Evolutionary conservation across 768 basidiomycete species (phyloP), one percentile per base, ranked within the genome.

Genomic region (Kwoniella newhampshirensis): DNA sequence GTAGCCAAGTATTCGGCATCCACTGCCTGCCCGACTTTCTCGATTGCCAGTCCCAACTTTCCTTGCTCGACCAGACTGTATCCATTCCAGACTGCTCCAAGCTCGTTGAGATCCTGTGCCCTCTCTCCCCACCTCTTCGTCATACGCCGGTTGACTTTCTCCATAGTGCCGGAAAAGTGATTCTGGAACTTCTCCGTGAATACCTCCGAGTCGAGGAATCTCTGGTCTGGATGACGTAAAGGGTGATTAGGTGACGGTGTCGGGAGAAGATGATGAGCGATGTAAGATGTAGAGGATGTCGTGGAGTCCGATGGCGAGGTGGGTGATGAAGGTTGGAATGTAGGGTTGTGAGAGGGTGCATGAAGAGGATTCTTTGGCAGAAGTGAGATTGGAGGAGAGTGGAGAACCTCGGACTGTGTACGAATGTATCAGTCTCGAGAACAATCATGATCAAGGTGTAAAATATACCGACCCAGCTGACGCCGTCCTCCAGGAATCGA

Each of bases 41-140:
- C 96, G 60, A 98, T 84, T 8, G 94, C 89, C 55, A 53, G 30
- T 6, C 73, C 73, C 15, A 70, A 37, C 40, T 69, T 68, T 81
- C 75, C 52, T 54, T 66, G 23, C 80, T 96, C 91, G 65, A 89
- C 93, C 60, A 96, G 79, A 74, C 91, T 91, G 74, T 90, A 96
- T 0, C 89, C 92, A 71, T 97, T 97, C 66, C 94, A 80, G 12
- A 87, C 85, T 18, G 90, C 93, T 32, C 93, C 93, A 2, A 97
- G 82, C 63, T 97, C 93, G 9, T 87, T 84, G 74, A 92, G 85
- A 70, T 96, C 93, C 59, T 89, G 87, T 3, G 88, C 83, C 62
- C 83, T 83, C 62, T 94, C 92, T 87, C 88, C 85, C 94, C 96
- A 99, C 49, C 96, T 82, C 79, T 96, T 98, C 73, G 92, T 83